phyloP scores from a whole-genome alignment of 2,329 filamentous ascomycete species.

The Botrytis sinoallii region DNA sequence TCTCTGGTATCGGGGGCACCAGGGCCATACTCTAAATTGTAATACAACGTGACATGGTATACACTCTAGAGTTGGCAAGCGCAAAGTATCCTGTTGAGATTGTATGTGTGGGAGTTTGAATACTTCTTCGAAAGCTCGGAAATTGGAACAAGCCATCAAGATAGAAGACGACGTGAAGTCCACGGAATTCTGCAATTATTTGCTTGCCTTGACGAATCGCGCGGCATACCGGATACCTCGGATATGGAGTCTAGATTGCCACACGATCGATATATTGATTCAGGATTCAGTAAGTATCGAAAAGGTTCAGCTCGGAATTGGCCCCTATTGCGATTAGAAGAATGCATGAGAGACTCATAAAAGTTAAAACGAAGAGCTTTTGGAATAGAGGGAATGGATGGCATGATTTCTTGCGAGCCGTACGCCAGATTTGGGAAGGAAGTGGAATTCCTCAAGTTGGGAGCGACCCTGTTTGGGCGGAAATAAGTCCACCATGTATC shows the following conservation, averaged over 20 bases:
- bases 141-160: not conserved
- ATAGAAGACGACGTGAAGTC: not conserved
- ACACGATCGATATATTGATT: not conserved
- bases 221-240: not conserved
- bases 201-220: not conserved
- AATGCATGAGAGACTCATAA: not conserved
- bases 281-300: not conserved
- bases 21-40: not conserved
- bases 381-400: not conserved
- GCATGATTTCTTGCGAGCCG: not conserved
- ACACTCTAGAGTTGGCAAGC: not conserved
- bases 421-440: not conserved
- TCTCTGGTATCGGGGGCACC: not conserved
- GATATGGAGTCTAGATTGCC: not conserved
- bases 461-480: not conserved
- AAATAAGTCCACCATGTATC: not conserved
- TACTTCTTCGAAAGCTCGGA: not conserved
- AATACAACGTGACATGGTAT: not conserved
- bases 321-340: not conserved
- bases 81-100: not conserved
- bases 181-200: not conserved
- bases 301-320: not conserved
- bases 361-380: not conserved
- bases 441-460: not conserved
- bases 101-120: not conserved